Evolutionary conservation across 2,329 filamentous ascomycete species (phyloP).

Genomic region (Parastagonospora nodorum): DNA sequence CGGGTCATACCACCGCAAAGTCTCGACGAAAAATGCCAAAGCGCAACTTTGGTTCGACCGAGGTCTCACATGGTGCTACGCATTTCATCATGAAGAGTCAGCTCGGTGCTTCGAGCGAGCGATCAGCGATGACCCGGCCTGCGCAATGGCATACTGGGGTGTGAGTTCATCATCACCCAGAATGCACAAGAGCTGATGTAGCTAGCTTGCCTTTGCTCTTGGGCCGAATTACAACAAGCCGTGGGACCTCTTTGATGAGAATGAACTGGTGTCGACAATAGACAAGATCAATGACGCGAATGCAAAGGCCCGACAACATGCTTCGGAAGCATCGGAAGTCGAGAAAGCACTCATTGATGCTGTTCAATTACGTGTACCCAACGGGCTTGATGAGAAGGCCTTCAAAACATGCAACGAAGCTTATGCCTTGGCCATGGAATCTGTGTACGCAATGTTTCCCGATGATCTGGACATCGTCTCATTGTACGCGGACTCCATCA

Average conservation of each 20-base stretch:
- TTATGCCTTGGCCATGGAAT: slow-evolving; percentile 67
- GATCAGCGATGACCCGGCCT: slow-evolving; percentile 59
- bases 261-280: slow-evolving; percentile 61
- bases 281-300: slow-evolving; percentile 55
- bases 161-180: slow-evolving; percentile 17
- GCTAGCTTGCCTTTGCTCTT: slow-evolving; percentile 64
- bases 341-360: slow-evolving; percentile 70
- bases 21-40: slow-evolving; percentile 58
- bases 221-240: slow-evolving; percentile 83
- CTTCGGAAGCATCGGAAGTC: slow-evolving; percentile 50
- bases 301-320: slow-evolving; percentile 49
- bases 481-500: slow-evolving; percentile 67
- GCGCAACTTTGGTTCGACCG: slow-evolving; percentile 73
- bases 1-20: slow-evolving; percentile 60
- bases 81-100: slow-evolving; percentile 77
- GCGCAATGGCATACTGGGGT: slow-evolving; percentile 71
- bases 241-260: slow-evolving; percentile 71
- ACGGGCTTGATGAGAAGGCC: slow-evolving; percentile 47
- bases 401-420: slow-evolving; percentile 60
- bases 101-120: slow-evolving; percentile 67
- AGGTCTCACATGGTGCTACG: slow-evolving; percentile 74
- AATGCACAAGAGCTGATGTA: slow-evolving; percentile 41
- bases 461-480: slow-evolving; percentile 67
- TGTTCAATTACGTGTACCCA: slow-evolving; percentile 55
- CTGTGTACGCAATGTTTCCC: slow-evolving; percentile 58